Evolutionary conservation across 2,329 filamentous ascomycete genomes (phyloP), one percentile per base, ranked within the genome.

Genomic region (Colletotrichum sublineola): DNA sequence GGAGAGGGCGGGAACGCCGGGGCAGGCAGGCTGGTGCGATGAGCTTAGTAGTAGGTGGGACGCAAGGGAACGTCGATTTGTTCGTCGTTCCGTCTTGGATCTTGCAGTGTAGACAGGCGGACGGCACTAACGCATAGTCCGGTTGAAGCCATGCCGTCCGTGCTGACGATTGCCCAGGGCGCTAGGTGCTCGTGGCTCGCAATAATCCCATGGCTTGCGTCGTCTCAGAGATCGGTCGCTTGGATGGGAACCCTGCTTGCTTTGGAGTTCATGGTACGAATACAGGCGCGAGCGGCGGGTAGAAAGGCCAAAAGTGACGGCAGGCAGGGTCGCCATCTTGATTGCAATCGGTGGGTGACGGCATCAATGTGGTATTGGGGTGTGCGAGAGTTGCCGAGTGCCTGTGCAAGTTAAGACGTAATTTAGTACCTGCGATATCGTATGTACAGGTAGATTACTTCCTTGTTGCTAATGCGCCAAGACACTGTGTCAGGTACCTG

Each of bases 11-110:
- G 55, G 60, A 69, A 63, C 60, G 46, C 58, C 60, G 58, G 60
- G 68, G 40, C 58, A 61, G 55, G 60, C 44, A 64, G 69, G 64
- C 56, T 55, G 66, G 38, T 50, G 46, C 60, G 55, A 50, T 57
- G 29, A 52, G 67, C 60, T 71, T 40, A 46, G 24, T 24, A 24
- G 24, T 24, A 24, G 53, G 53, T 64, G 55, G 67, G 56, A 48
- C 46, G 68, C 18, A 24, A 36, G 42, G 29, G 66, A 72, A 65
- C 69, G 66, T 73, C 66, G 70, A 73, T 73, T 55, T n/a, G 65
- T 36, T 52, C 58, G 52, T 58, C 44, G 58, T 58, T 68, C 57
- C 50, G 52, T 63, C 58, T 68, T 56, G n/a, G 65, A 63, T 68
- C 58, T 65, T 57, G 52, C 68, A 58, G 57, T 38, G 56, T 48